Evolutionary conservation across 2,329 filamentous ascomycete species (phyloP).

Genomic region (Pezizomycotina sp.): DNA sequence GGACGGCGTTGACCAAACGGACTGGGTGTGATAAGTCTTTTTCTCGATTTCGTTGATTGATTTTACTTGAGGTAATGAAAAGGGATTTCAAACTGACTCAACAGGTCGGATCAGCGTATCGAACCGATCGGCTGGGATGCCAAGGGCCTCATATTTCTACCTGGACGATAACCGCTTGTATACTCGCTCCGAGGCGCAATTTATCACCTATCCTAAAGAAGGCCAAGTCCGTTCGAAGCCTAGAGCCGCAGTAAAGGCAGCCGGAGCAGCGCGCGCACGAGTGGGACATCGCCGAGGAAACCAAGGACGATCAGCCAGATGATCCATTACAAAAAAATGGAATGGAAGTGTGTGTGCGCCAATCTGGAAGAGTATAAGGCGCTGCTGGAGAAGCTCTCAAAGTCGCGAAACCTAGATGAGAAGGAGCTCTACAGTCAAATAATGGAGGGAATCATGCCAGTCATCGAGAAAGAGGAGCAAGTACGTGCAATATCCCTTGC

Average conservation of each 20-base stretch:
- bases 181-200: constrained; percentile 58
- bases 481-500: constrained; percentile 26
- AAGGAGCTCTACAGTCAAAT: constrained; percentile 58
- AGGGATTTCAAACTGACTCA: background rate
- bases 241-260: too few relatives aligned
- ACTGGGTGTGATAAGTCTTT: constrained; percentile 48
- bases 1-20: constrained; percentile 49
- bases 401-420: constrained; percentile 69
- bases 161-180: constrained; percentile 91
- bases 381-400: constrained; percentile 55
- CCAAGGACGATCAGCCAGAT: too few relatives aligned
- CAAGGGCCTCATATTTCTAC: constrained; percentile 73
- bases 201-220: constrained; percentile 44
- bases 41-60: constrained; percentile 13
- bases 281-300: constrained; percentile 30
- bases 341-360: constrained; percentile 83
- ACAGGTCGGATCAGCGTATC: constrained; percentile 39
- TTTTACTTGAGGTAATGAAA: constrained; percentile 7
- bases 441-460: constrained; percentile 61
- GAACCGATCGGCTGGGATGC: constrained; percentile 79
- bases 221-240: constrained; percentile 36
- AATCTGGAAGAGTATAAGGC: constrained; percentile 58
- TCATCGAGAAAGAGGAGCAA: constrained; percentile 61
- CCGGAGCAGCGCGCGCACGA: constrained; percentile 30
- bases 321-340: constrained; percentile 40